Evolutionary conservation across 768 basidiomycete species (phyloP), one percentile per base, ranked within the genome.

Genomic region (Albatrellus ellisii): DNA sequence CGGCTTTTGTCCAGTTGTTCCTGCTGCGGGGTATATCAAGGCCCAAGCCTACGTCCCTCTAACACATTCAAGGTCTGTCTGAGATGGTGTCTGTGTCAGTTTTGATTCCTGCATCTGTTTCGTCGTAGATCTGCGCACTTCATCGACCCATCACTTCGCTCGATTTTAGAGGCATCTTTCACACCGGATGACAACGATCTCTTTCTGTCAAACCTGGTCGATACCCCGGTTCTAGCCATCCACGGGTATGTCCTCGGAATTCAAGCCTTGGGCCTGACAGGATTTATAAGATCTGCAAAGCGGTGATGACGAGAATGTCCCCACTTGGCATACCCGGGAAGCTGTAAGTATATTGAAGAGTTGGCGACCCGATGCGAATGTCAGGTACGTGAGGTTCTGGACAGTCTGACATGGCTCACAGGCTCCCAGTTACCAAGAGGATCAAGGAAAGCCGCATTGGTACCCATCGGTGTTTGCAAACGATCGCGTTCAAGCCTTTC

Each of bases 141-240:
- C 56, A 65, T 79, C 22, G 91, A 94, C 54, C 85, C 89, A 0
- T 55, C 65, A 2, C 62, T 88, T 33, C 73, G 77, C 28, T 73
- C 76, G 4, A 72, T 94, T 39, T 67, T 95, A 11, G 75, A 82
- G 44, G 67, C 76, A 1, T 75, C 84, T 0, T 63, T 91, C 20
- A 79, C 79, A 0, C 75, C 82, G 2, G 89, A 90, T 48, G 86
- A 92, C 59, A 89, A 94, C 54, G 88, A 94, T 52, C 57, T 92
- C 3, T 82, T 89, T 60, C 51, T 89, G 17, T 75, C 80, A 2
- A 95, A 95, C 54, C 59, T 90, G 8, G 75, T 69, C 1, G 67
- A 77, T 38, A 77, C 66, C 0, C 78, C 79, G 0, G 62, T 87
- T 1, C 63, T 90, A 10, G 86, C 79, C 1, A 66, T 92, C 28